phyloP scores from a whole-genome alignment of 1,139 yeast species.

The Diutina ranongensis region DNA sequence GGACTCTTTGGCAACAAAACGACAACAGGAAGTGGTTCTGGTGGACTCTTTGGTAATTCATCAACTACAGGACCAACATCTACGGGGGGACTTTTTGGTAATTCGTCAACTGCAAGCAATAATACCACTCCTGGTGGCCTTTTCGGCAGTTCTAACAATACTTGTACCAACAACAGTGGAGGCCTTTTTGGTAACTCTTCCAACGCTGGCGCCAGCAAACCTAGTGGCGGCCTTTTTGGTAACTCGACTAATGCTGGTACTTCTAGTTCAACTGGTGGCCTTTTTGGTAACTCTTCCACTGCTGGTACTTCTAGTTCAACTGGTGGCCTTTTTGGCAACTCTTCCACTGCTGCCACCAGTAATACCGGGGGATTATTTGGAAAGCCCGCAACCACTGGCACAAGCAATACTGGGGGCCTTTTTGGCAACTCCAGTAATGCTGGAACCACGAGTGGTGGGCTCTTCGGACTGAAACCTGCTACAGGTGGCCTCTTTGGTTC shows the following conservation, averaged over 20 bases:
- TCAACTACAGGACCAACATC: neutral
- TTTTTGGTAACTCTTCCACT: neutral
- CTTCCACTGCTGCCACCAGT: conserved; percentile 4
- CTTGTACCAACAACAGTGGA: neutral
- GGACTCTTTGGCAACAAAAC: neutral
- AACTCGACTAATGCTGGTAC: neutral
- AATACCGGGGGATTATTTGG: conserved; percentile 9
- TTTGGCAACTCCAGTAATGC: neutral
- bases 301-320: neutral
- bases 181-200: neutral
- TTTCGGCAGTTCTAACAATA: conserved; percentile 6
- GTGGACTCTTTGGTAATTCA: neutral
- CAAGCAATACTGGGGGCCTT: neutral
- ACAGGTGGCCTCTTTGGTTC: neutral
- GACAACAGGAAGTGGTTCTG: neutral
- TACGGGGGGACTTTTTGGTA: conserved; percentile 1
- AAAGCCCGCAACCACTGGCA: conserved; percentile 7
- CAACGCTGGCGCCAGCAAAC: neutral
- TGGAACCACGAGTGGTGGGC: conserved; percentile 7
- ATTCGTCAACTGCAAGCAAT: neutral
- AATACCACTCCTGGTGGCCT: conserved; percentile 7
- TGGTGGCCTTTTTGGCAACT: conserved; percentile 7
- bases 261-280: neutral
- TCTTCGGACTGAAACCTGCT: conserved; percentile 7
- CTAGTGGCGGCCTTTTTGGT: conserved; percentile 8